These are phyloP conservation scores for Pseudogymnoascus sp. DNA, from an alignment of 2,329 filamentous ascomycete genomes.

Conservation along the genomic window DNA sequence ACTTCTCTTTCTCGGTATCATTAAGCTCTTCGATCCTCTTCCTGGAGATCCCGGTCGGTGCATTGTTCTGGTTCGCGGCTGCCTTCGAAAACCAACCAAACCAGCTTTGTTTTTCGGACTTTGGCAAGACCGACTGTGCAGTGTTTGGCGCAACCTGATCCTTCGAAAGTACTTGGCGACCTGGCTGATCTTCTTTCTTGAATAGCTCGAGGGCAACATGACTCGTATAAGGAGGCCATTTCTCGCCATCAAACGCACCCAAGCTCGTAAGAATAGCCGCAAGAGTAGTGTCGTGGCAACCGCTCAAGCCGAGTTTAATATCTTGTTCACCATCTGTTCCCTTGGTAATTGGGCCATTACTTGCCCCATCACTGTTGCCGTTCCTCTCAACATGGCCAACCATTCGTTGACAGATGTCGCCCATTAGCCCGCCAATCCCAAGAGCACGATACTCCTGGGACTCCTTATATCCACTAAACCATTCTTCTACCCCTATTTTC, in stretches of 20 bases:
- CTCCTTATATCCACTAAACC: slow-evolving; percentile 83
- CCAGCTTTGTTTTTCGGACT: slow-evolving; percentile 20
- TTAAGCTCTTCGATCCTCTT: slow-evolving; percentile 52
- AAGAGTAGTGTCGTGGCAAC: slow-evolving; percentile 91
- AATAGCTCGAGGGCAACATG: slow-evolving; percentile 91
- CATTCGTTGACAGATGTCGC: slow-evolving; percentile 75
- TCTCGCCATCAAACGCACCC: slow-evolving; percentile 65
- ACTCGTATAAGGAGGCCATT: slow-evolving; percentile 91
- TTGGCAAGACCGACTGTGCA: slow-evolving; percentile 6
- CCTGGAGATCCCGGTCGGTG: slow-evolving; percentile 50
- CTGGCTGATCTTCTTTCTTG: slow-evolving; percentile 41
- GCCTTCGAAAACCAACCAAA: slow-evolving; percentile 23
- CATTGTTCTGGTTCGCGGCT: slow-evolving; percentile 16
- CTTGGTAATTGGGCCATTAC: slow-evolving; percentile 33
- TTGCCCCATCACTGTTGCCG: slow-evolving; percentile 40
- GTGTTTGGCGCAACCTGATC: neutral
- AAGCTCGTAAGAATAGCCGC: slow-evolving; percentile 71
- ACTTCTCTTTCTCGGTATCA: slow-evolving; percentile 48
- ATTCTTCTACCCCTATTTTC: slow-evolving; percentile 77
- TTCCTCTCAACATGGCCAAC: slow-evolving; percentile 57
- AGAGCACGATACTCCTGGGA: slow-evolving; percentile 80
- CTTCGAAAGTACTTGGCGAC: slow-evolving; percentile 26
- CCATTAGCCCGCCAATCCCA: slow-evolving; percentile 78
- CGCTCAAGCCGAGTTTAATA: slow-evolving; percentile 71
- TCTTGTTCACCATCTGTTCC: slow-evolving; percentile 43